Conservation (phyloP, 345 rosid species). For the Salix suchowensis region DNA sequence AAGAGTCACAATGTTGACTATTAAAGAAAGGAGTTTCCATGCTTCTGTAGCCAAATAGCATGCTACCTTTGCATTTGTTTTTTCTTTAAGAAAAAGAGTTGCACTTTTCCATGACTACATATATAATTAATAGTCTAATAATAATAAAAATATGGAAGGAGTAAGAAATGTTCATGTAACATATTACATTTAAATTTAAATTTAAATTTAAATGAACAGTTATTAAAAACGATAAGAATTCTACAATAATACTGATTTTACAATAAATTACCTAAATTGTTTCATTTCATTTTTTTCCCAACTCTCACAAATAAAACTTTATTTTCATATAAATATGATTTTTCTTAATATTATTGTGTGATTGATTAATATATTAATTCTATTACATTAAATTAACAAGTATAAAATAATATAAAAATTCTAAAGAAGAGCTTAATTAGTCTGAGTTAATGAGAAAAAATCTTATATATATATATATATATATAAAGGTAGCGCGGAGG, state of each 20-base stretch:
- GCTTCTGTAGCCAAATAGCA: slow-evolving; percentile 17
- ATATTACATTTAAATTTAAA: too few relatives aligned
- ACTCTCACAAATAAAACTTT: neutral
- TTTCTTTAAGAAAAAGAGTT: neutral
- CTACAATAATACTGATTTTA: too few relatives aligned
- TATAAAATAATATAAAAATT: too few relatives aligned
- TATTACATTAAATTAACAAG: too few relatives aligned
- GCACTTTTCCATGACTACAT: neutral
- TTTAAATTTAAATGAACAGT: too few relatives aligned
- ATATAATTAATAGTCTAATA: too few relatives aligned
- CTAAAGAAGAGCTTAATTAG: too few relatives aligned
- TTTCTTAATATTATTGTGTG: neutral
- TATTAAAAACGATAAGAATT: too few relatives aligned
- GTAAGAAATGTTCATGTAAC: too few relatives aligned
- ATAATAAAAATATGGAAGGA: too few relatives aligned
- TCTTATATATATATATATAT: neutral
- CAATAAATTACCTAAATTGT: neutral
- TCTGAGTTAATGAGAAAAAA: neutral
- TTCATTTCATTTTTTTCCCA: neutral
- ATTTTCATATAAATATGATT: neutral
- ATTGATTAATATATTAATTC: too few relatives aligned
- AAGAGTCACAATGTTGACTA: too few relatives aligned
- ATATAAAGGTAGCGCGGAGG: neutral
- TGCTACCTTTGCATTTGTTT: neutral
- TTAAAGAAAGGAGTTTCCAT: neutral